Evolutionary conservation across 306 rosid species (phyloP), one percentile per base, ranked within the genome.

Genomic region (Abrus pulchellus): DNA sequence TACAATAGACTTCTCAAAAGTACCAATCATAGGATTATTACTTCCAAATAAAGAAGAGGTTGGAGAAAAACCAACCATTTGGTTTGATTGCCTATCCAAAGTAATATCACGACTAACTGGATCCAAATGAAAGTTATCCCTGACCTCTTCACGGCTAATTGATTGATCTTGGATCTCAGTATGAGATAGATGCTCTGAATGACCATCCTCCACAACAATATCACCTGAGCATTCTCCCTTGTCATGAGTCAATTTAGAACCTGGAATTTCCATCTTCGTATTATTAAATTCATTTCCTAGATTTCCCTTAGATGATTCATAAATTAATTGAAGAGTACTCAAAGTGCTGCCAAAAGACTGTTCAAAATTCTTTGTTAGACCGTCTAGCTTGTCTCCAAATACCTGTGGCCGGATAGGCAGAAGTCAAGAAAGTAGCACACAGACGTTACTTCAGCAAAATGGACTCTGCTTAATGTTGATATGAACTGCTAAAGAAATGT

Each of bases 271-370:
- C 67, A 53, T 48, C 34, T 81, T 77, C 60, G 4, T 43, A 63
- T 72, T 70, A 72, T 80, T 68, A 56, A 72, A 62, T 77, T 59
- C 68, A 64, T 59, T 32, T 60, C 79, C 81, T 33, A 79, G 89
- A 30, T 59, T 78, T 72, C 52, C 56, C 29, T 64, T 33, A 14
- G 92, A 77, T 64, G 92, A 84, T 47, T 90, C 91, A 55, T 87
- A 87, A 79, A 95, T 84, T 71, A 83, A 86, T 78, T 76, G 85
- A 9, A 90, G 97, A 76, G 99, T 93, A 85, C 86, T 91, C 86
- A 93, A 81, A 40, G 97, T 95, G 87, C 97, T 93, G 13, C 82
- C 68, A 80, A 95, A 95, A 67, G 99, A 95, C 53, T 82, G 85
- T 75, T 95, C 98, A 82, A 95, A 93, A 82, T 93, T 95, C 77